These are phyloP conservation scores for Chytriomyces confervae DNA, from an alignment of 192 early-diverging fungal species.

Conservation along the genomic window DNA sequence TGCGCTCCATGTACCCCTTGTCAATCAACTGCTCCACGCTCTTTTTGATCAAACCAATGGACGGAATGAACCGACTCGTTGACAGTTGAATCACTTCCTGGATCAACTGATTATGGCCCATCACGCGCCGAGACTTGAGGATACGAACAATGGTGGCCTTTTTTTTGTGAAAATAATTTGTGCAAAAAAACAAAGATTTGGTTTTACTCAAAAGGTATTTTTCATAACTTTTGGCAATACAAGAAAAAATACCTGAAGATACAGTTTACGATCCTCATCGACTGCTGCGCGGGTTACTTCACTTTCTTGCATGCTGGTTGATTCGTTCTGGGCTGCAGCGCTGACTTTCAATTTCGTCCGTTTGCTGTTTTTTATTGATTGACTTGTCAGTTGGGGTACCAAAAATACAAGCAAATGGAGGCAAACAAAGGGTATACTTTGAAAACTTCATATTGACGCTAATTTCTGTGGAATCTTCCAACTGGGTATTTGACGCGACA, in stretches of 20 bases:
- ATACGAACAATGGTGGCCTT: constrained; percentile 86
- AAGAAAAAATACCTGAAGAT: constrained; percentile 59
- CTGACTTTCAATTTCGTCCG: constrained; percentile 80
- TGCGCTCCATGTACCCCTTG: constrained; percentile 78
- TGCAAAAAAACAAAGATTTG: constrained; percentile 27
- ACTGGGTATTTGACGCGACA: constrained; percentile 15
- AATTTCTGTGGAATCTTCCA: constrained; percentile 31
- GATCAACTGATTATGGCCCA: constrained; percentile 73
- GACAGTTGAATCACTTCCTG: constrained; percentile 77
- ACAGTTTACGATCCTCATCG: constrained; percentile 80
- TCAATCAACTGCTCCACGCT: constrained; percentile 85
- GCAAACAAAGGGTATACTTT: constrained; percentile 49
- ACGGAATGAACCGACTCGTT: constrained; percentile 72
- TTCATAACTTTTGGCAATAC: neutral
- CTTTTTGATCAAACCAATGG: constrained; percentile 78
- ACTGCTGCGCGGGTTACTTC: constrained; percentile 66
- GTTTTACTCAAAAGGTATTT: neutral
- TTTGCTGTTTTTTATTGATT: constrained; percentile 57
- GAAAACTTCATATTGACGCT: constrained; percentile 59
- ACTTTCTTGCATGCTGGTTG: constrained; percentile 65
- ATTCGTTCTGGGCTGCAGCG: constrained; percentile 57
- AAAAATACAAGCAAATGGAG: neutral
- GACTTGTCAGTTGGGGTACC: neutral
- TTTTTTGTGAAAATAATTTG: neutral
- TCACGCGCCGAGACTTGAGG: constrained; percentile 77